A percentile compares a stretch with the other conserved stretches of the same genome.
Evolutionary conservation across 225 moss, liverwort and hornwort genomes (phyloP).

Genomic region (Physcomitrellopsis africana): DNA sequence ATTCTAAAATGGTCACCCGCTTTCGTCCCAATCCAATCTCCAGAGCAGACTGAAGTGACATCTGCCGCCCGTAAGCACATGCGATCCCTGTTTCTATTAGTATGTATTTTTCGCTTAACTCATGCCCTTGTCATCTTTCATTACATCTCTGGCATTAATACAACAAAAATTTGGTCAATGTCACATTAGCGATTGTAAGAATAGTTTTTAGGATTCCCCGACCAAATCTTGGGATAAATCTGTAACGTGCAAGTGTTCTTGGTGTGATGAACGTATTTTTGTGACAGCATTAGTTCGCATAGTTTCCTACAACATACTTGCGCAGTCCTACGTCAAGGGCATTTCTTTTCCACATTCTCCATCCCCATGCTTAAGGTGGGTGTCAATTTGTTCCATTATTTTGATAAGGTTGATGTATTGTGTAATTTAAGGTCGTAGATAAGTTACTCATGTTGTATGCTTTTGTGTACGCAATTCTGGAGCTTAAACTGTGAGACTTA

Average conservation of each 20-base stretch:
- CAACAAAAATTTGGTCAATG: neutral
- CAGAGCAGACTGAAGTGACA: conserved; percentile 18
- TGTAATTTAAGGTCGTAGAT: neutral
- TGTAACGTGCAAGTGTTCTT: neutral
- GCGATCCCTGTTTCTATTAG: neutral
- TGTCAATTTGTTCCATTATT: neutral
- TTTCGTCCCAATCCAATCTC: conserved; percentile 53
- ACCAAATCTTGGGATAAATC: neutral
- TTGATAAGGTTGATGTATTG: neutral
- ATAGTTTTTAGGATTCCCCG: conserved; percentile 28
- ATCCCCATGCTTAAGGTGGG: conserved; percentile 72
- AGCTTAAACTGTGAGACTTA: conserved; percentile 23
- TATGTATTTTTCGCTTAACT: neutral
- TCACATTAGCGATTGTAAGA: neutral
- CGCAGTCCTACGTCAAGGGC: conserved; percentile 87
- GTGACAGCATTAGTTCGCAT: conserved; percentile 63
- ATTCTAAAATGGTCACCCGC: conserved; percentile 52
- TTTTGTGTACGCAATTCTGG: neutral
- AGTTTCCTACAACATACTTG: conserved; percentile 92
- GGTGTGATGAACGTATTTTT: conserved; percentile 24
- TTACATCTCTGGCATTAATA: neutral
- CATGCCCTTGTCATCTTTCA: neutral
- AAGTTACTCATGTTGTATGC: neutral
- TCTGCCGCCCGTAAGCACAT: conserved; percentile 49
- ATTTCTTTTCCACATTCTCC: conserved; percentile 81